Base-by-base conservation (phyloP, 2,329 filamentous ascomycete genomes). In the Ophiosphaerella narmari region DNA sequence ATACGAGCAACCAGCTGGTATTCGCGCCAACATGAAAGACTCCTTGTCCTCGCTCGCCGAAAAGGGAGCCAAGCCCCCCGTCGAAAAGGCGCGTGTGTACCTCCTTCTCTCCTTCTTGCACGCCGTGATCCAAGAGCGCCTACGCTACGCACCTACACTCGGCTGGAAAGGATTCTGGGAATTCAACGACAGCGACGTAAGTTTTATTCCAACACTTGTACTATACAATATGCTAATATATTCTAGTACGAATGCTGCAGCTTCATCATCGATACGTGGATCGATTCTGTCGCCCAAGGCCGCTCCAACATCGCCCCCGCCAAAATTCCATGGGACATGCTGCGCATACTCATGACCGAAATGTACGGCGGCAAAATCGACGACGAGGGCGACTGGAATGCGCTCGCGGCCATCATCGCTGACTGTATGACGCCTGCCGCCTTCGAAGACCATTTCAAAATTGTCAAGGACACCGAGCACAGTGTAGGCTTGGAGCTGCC, bases 111-210 rank as follows among this genome's bases (percentile, higher is more conserved):
- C 89, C 3, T 97, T 99, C 82, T 72, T 99, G 63, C 94, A 99
- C 71, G 95, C 94, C 6, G 92, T 99, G 33, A 86, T 97, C 9
- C 94, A 99, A 74, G 94, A 99, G 74, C 83, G 95, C 63, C 80
- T 99, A 55, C 88, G 94, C 55, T 99, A 99, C 72, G 92, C 93
- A 21, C 95, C 94, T 0, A 93, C 83, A 49, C 80, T 99, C 47
- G 94, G 94, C 53, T 99, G 94, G 94, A 97, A 96, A 79, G 91
- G 91, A 46, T 96, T 97, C 82, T 99, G 95, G 94, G 95, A 99
- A 75, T 99, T 99, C 75, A 99, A 99, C 71, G 95, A 99, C 75
- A 96, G 92, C 63, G 94, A 99, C 76, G 90, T 95, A 84, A 89
- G 90, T 86, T 60, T 33, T 21, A 4, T 11, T n/a, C 16, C 9